Evolutionary conservation across 345 rosid genomes (phyloP).

Genomic region (Populus ilicifolia): DNA sequence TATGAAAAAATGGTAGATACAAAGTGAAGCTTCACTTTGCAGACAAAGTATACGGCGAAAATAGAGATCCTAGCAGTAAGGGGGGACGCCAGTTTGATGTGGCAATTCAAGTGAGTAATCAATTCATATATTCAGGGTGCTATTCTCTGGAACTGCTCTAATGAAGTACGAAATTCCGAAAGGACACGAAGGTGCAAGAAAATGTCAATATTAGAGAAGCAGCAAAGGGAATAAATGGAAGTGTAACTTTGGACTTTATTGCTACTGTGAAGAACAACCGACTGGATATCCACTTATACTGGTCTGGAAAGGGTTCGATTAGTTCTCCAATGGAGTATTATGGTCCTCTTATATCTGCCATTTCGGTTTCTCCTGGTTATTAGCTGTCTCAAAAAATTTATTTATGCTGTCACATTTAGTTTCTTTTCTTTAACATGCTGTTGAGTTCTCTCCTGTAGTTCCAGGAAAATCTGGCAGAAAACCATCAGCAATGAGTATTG

Average conservation of each 20-base stretch:
- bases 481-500: neutral
- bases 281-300: constrained; percentile 5
- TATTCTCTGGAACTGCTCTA: neutral
- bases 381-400: neutral
- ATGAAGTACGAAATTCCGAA: neutral
- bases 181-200: neutral
- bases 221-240: neutral
- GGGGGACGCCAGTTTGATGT: neutral
- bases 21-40: constrained; percentile 7
- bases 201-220: neutral
- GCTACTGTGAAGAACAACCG: neutral
- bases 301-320: constrained; percentile 5
- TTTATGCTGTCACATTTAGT: neutral
- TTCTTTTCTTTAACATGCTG: neutral
- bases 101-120: neutral
- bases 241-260: neutral
- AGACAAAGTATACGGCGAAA: neutral
- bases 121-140: neutral
- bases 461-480: neutral
- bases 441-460: neutral
- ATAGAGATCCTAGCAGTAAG: constrained; percentile 1
- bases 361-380: constrained; percentile 3
- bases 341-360: constrained; percentile 8
- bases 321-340: neutral
- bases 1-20: constrained; percentile 4